Conservation (phyloP, 768 basidiomycete species). For the Trametopsis cervina region DNA sequence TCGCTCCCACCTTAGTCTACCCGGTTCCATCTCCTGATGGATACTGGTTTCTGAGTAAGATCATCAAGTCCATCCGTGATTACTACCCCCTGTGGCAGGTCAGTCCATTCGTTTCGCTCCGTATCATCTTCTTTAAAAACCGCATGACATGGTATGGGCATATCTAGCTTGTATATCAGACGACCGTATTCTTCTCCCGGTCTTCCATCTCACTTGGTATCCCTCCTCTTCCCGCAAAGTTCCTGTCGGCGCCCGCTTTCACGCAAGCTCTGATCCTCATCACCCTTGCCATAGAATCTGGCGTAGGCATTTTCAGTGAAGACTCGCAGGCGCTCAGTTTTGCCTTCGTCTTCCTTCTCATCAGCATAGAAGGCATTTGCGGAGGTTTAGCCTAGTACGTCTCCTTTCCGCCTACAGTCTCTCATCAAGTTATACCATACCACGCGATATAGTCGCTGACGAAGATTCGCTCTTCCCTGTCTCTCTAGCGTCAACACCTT, state of each 20-base stretch:
- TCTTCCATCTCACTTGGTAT: constrained; percentile 84
- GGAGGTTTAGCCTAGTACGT: constrained; percentile 89
- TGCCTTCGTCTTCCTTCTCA: constrained; percentile 61
- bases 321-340: constrained; percentile 40
- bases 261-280: constrained; percentile 64
- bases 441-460: not conserved
- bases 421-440: too few species aligned
- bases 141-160: not conserved
- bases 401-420: constrained; percentile 14
- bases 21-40: constrained; percentile 62
- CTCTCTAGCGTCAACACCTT: constrained; percentile 75
- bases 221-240: constrained; percentile 61
- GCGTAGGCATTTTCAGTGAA: constrained; percentile 55
- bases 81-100: constrained; percentile 97
- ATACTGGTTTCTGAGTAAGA: constrained; percentile 58
- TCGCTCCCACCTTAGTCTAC: constrained; percentile 86
- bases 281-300: constrained; percentile 58
- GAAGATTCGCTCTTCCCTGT: not conserved
- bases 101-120: constrained; percentile 9
- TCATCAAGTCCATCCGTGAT: constrained; percentile 82
- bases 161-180: constrained; percentile 71
- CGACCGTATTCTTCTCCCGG: constrained; percentile 89
- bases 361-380: constrained; percentile 86
- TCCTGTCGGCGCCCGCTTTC: constrained; percentile 72
- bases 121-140: not conserved